Conservation (phyloP, 2,329 filamentous ascomycete genomes). For the Exophiala calicioides region DNA sequence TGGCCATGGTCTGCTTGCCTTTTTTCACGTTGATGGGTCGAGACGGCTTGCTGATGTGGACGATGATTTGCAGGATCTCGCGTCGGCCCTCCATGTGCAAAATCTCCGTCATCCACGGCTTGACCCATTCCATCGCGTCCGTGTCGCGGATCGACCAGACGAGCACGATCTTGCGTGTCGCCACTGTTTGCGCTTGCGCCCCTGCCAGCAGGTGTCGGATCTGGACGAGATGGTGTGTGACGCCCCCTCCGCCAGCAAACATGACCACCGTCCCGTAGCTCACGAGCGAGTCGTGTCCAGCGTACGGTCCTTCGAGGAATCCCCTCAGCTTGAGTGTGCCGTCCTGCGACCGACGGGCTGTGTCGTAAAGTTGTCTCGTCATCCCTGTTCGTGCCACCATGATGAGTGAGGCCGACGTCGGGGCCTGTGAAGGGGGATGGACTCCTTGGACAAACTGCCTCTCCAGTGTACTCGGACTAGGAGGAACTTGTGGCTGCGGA, state of each 20-base stretch:
- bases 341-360: slow-evolving; percentile 47
- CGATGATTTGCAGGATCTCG: slow-evolving; percentile 60
- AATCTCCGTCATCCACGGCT: slow-evolving; percentile 66
- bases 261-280: slow-evolving; percentile 67
- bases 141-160: slow-evolving; percentile 64
- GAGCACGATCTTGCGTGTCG: slow-evolving; percentile 61
- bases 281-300: slow-evolving; percentile 58
- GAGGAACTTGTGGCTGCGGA: slow-evolving; percentile 12
- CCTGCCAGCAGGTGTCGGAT: slow-evolving; percentile 60
- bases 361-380: slow-evolving; percentile 62
- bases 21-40: slow-evolving; percentile 55
- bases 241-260: slow-evolving; percentile 66
- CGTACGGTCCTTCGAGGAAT: slow-evolving; percentile 65
- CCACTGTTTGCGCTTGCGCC: slow-evolving; percentile 54
- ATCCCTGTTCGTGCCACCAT: slow-evolving; percentile 64
- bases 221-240: slow-evolving; percentile 65
- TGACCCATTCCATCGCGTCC: slow-evolving; percentile 65
- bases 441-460: slow-evolving; percentile 27
- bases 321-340: slow-evolving; percentile 56
- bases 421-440: slow-evolving; percentile 17
- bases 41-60: slow-evolving; percentile 64
- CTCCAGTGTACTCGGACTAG: slow-evolving; percentile 30
- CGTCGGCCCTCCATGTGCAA: slow-evolving; percentile 60
- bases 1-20: slow-evolving; percentile 60
- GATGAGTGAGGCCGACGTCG: slow-evolving; percentile 56